These are phyloP conservation scores for Colletotrichum spinosum DNA, from an alignment of 2,329 filamentous ascomycete genomes.

Conservation along the genomic window DNA sequence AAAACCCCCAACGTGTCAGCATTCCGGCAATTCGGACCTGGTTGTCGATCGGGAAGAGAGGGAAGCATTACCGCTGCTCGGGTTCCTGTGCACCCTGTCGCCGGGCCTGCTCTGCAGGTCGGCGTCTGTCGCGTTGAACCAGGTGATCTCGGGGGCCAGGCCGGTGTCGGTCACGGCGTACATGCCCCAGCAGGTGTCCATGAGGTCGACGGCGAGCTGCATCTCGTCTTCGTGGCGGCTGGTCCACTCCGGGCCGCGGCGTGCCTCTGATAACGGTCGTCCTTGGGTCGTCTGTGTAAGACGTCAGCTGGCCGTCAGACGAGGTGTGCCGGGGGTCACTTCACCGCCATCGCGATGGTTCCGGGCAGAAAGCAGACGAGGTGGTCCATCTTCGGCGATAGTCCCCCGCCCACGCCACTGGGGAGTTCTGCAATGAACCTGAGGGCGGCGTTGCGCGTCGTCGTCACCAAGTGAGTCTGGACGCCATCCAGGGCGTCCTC, in stretches of 20 bases:
- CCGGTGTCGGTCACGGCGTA: slow-evolving; percentile 90
- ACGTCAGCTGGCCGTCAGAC: not conserved
- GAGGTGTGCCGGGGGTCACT: not conserved
- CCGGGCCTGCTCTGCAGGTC: slow-evolving; percentile 61
- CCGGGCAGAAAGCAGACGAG: slow-evolving; percentile 97
- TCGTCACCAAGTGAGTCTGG: slow-evolving; percentile 90
- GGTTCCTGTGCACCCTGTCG: not conserved
- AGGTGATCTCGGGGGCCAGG: slow-evolving; percentile 90
- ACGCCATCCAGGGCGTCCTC: slow-evolving; percentile 85
- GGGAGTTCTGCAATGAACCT: slow-evolving; percentile 91
- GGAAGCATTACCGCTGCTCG: slow-evolving; percentile 6
- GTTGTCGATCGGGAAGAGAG: not conserved
- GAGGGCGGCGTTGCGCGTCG: slow-evolving; percentile 81
- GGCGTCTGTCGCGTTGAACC: slow-evolving; percentile 78
- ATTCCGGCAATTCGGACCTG: too few species aligned
- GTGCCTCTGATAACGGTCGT: slow-evolving; percentile 77
- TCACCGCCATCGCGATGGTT: slow-evolving; percentile 82
- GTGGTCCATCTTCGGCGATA: slow-evolving; percentile 96
- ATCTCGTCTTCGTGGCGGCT: slow-evolving; percentile 87
- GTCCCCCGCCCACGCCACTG: slow-evolving; percentile 70
- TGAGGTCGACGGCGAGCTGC: slow-evolving; percentile 85
- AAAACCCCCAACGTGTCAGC: not conserved
- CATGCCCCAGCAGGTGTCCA: slow-evolving; percentile 98
- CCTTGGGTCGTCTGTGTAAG: slow-evolving; percentile 75
- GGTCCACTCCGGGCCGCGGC: slow-evolving; percentile 77